Conservation (phyloP, 2,329 filamentous ascomycete species). For the Dothistroma septosporum region DNA sequence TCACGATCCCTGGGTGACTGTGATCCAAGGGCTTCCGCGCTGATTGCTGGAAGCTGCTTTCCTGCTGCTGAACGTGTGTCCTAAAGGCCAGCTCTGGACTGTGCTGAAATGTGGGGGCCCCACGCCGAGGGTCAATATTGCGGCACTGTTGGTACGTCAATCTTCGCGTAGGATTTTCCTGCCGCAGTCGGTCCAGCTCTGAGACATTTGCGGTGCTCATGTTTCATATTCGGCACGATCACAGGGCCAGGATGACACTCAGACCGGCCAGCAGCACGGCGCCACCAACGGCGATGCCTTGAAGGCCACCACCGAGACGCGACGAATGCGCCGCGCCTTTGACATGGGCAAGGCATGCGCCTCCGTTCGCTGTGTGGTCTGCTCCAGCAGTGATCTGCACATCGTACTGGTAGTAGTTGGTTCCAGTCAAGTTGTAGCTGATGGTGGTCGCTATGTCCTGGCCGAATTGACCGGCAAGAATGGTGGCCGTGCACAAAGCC, state of each 20-base stretch:
- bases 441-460: slow-evolving; percentile 19
- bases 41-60: too few species aligned
- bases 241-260: slow-evolving; percentile 1
- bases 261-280: slow-evolving; percentile 2
- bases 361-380: slow-evolving; percentile 16
- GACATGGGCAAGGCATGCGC: slow-evolving; percentile 15
- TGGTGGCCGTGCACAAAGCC: slow-evolving; percentile 20
- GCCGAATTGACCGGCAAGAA: slow-evolving; percentile 17
- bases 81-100: too few species aligned
- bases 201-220: not conserved
- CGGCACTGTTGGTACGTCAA: not conserved
- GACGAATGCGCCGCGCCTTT: slow-evolving; percentile 2
- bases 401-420: slow-evolving; percentile 21
- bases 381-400: slow-evolving; percentile 22
- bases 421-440: slow-evolving; percentile 21
- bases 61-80: too few species aligned
- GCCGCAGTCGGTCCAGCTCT: too few species aligned
- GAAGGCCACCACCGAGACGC: not conserved
- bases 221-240: not conserved
- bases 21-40: too few species aligned
- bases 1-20: too few species aligned
- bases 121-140: too few species aligned
- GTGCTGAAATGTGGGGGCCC: too few species aligned
- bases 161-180: not conserved
- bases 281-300: not conserved